Base-by-base conservation (phyloP, 2,329 filamentous ascomycete genomes). In the Didymella sp. region DNA sequence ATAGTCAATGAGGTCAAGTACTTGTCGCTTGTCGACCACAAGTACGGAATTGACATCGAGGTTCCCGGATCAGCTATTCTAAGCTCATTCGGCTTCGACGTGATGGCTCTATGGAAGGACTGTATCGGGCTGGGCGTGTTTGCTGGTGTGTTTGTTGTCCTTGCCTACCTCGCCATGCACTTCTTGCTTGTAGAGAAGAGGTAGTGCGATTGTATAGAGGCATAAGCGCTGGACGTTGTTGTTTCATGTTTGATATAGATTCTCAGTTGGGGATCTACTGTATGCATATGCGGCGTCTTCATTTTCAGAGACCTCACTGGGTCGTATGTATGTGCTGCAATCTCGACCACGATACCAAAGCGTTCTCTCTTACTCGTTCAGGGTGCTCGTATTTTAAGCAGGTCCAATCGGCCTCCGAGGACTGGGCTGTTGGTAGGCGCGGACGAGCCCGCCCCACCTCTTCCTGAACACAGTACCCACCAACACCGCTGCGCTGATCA, bases 1-100 rank as follows among this genome's bases (percentile, higher is more conserved):
- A 96, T 98, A 61, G 95, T 99, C 67, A 99, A 98, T 72, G 95
- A 99, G 79, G 96, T 97, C 43, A 88, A 92, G 24, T 91, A 92
- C 69, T 82, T 99, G 40, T 94, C 90, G 0, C 84, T 99, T 24
- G 86, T 96, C 38, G 95, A 99, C 75, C 89, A 95, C 76, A 96
- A 98, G 77, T 97, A 96, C 59, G 95, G 95, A 6, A 85, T 99
- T 5, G 92, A 98, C 70, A 99, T 99, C 61, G 94, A 95, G 49
- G 92, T 99, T 0, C 95, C 95, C 0, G 95, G 95, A 30, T 92
- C 94, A 0, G 91, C 92, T 0, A 99, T 99, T 64, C 79, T 99
- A 52, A 96, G 91, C 76, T 92, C 90, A 0, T 99, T 99, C 75
- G 95, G 95, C 1, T 99, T 99, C 75, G 85, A 96, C 72, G 96